A percentile compares a stretch with the other conserved stretches of the same genome.
phyloP scores from a whole-genome alignment of 495 filamentous ascomycete species.

The Xylaria intraflava region DNA sequence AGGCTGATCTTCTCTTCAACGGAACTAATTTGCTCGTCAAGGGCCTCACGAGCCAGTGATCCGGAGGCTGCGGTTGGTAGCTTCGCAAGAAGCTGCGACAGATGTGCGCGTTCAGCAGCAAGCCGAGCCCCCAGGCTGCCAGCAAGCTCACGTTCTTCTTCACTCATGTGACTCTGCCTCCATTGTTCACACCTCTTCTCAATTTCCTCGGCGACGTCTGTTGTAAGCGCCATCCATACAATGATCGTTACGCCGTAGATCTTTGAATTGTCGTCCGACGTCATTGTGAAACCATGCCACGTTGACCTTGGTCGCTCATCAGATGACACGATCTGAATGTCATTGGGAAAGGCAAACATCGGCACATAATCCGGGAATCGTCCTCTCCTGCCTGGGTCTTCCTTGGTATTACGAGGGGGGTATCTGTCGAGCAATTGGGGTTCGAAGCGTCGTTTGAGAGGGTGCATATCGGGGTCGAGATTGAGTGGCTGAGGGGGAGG shows the following conservation, averaged over 20 bases:
- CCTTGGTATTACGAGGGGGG: slow-evolving; percentile 69
- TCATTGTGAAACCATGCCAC: slow-evolving; percentile 99
- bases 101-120: slow-evolving; percentile 80
- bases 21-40: slow-evolving; percentile 91
- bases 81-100: slow-evolving; percentile 78
- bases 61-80: slow-evolving; percentile 75
- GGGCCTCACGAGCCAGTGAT: slow-evolving; percentile 66
- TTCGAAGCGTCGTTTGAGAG: slow-evolving; percentile 86
- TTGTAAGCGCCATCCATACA: slow-evolving; percentile 84
- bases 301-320: slow-evolving; percentile 89
- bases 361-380: slow-evolving; percentile 95
- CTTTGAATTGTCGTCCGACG: slow-evolving; percentile 80
- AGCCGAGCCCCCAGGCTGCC: slow-evolving; percentile 86
- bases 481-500: slow-evolving; percentile 86
- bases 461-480: slow-evolving; percentile 88
- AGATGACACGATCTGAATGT: slow-evolving; percentile 91
- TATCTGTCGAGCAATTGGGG: slow-evolving; percentile 92
- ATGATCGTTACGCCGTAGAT: slow-evolving; percentile 88
- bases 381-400: slow-evolving; percentile 76
- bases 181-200: slow-evolving; percentile 91
- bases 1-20: slow-evolving; percentile 95
- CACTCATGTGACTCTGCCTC: slow-evolving; percentile 91
- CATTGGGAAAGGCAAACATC: slow-evolving; percentile 98
- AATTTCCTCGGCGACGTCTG: slow-evolving; percentile 73
- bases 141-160: slow-evolving; percentile 89